Evolutionary conservation across 1,284 basidiomycete species (phyloP), one percentile per base, ranked within the genome.

Genomic region (Gymnopus androsaceus): DNA sequence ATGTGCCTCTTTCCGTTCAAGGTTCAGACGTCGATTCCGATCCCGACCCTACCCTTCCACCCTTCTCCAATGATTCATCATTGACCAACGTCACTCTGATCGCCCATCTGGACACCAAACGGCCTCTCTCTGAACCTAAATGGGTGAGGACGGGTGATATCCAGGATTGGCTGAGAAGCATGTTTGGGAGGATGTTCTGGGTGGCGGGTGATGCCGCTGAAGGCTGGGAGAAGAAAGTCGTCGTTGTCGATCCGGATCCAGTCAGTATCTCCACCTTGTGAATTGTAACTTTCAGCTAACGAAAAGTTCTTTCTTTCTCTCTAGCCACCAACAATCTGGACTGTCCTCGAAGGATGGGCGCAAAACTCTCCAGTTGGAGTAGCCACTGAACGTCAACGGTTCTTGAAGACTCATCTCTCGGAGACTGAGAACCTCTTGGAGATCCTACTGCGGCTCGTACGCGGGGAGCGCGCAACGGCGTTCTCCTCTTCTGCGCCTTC

Each of bases 141-240:
- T 99, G 96, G 96, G 91, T 95, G 44, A 93, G 93, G 69, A 91
- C 90, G 3, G 95, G 95, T 42, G 92, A 95, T 68, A 83, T 96
- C 17, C 90, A 95, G 63, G 93, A 95, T 47, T 97, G 94, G 92
- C 76, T 98, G 58, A 86, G 86, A 66, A 91, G 87, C 67, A 92
- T 92, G 80, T 93, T 90, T 71, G 92, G 86, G 1, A 81, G 87
- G 27, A 87, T 88, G 81, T 88, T 90, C 65, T 90, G 87, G 86
- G 85, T 86, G 51, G 79, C 84, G 23, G 85, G 85, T 30, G 82
- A 87, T 58, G 81, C 83, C 30, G 79, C 83, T 42, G 84, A 87
- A 64, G 90, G 92, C 4, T 99, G 96, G 96, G 88, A 90, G 69
- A 92, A 88, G 71, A 96, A 95, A 73, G 90, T 98, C 56, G 81